Base-by-base conservation (phyloP, 2,329 filamentous ascomycete genomes). In the Fusarium stilboides region DNA sequence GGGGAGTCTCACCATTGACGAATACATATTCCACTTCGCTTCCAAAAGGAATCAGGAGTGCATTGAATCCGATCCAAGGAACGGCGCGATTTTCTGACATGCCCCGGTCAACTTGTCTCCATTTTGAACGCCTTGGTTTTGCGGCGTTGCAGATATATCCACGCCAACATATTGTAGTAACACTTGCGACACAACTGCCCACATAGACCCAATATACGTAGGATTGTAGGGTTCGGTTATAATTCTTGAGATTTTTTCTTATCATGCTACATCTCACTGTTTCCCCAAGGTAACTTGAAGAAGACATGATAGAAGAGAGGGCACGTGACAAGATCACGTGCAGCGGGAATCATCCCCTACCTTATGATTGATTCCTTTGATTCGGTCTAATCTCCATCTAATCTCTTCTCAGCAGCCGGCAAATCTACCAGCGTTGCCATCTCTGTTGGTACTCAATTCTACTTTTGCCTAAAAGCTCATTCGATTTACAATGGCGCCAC, bases 301-400 rank as follows among this genome's bases (percentile, higher is more conserved):
- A n/a, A 19, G n/a, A 31, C 20, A 9, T 33, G 28, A 8, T 31
- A 20, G 40, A 47, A 37, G 4, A 26, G 24, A 19, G 15, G 33
- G 33, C 66, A 69, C 52, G 56, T 67, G 66, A 63, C 17, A 1
- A n/a, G 2, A 5, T 42, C 62, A 65, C 60, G 60, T 65, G 62
- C n/a, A 39, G 26, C 14, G 22, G 20, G 5, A 19, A 2, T 24
- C 4, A 8, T 19, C 17, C n/a, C 13, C 17, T n/a, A 12, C 34
- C 13, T 13, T n/a, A 12, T 26, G 5, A 28, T 9, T 34, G 20
- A 17, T 13, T 33, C 14, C n/a, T 31, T n/a, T 9, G 9, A 22
- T 3, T 19, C n/a, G 7, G 24, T 15, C 56, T 17, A 36, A 26
- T 45, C 28, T 36, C 33, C 37, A 50, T 34, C 20, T 40, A 57